These are phyloP conservation scores for Hippophae gyantsensis DNA, from an alignment of 306 rosid genomes.

Conservation along the genomic window DNA sequence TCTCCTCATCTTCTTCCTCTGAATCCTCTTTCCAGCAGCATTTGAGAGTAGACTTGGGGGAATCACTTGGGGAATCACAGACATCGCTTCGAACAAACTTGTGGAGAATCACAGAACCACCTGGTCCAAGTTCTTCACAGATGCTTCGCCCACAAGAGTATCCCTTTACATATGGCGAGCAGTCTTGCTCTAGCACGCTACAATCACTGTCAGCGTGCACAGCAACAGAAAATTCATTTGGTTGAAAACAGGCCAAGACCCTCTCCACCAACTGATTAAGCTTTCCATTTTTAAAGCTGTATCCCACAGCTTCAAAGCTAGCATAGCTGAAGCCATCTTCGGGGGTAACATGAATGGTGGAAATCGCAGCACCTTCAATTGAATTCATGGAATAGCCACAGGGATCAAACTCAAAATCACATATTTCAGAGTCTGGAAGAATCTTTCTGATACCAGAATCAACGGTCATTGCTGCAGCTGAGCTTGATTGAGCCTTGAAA, in stretches of 20 bases:
- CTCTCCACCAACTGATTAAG: slow-evolving; percentile 32
- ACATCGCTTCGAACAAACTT: slow-evolving; percentile 26
- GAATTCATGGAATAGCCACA: slow-evolving; percentile 67
- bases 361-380: slow-evolving; percentile 39
- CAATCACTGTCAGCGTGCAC: slow-evolving; percentile 34
- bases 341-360: slow-evolving; percentile 66
- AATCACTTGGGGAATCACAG: slow-evolving; percentile 51
- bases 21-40: slow-evolving; percentile 56
- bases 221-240: slow-evolving; percentile 47
- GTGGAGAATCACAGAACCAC: slow-evolving; percentile 44
- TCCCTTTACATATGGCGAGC: slow-evolving; percentile 40
- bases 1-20: slow-evolving; percentile 41
- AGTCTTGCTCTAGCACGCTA: slow-evolving; percentile 31
- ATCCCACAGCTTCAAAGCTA: slow-evolving; percentile 54
- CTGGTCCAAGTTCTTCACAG: slow-evolving; percentile 48
- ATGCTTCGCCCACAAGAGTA: slow-evolving; percentile 46
- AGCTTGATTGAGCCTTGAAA: slow-evolving; percentile 11
- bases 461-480: slow-evolving; percentile 34
- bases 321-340: slow-evolving; percentile 59
- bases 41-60: slow-evolving; percentile 65
- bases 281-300: slow-evolving; percentile 28
- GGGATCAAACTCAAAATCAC: slow-evolving; percentile 52
- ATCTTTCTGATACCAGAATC: slow-evolving; percentile 31
- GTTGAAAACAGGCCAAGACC: slow-evolving; percentile 47
- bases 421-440: slow-evolving; percentile 34